Percentiles rank a stretch among this genome's conserved stretches.
Conservation (phyloP, 306 rosid genomes). For the Benincasa hispida region DNA sequence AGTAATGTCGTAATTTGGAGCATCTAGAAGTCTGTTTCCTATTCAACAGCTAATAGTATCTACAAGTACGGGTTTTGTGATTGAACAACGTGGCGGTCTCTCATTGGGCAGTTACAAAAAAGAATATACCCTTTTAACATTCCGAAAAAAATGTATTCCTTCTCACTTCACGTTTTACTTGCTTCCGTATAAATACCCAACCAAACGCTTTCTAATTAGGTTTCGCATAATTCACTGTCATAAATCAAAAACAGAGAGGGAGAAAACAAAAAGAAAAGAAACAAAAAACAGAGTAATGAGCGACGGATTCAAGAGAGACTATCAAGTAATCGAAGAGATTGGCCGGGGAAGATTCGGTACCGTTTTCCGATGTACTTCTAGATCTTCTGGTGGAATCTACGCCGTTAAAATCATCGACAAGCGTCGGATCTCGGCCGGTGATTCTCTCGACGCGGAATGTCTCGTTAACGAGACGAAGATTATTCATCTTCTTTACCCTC, state of each 20-base stretch:
- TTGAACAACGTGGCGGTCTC: neutral
- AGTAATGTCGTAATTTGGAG: neutral
- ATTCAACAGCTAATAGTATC: neutral
- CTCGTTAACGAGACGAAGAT: constrained; percentile 46
- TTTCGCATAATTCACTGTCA: neutral
- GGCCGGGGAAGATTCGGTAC: constrained; percentile 64
- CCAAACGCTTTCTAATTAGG: neutral
- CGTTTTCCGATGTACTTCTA: constrained; percentile 36
- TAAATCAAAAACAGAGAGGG: neutral
- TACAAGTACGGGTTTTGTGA: neutral
- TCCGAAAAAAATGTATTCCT: neutral
- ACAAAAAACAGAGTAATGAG: constrained; percentile 24
- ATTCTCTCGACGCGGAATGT: constrained; percentile 45
- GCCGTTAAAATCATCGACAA: constrained; percentile 59
- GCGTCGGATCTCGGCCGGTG: constrained; percentile 20
- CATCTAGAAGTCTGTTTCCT: neutral
- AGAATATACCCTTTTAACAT: neutral
- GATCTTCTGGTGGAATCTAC: constrained; percentile 10
- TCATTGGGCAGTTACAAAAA: neutral
- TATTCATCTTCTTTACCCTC: constrained; percentile 30
- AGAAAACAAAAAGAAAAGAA: too few relatives aligned
- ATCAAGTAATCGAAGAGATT: constrained; percentile 36
- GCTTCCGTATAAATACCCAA: neutral
- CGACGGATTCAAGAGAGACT: constrained; percentile 28
- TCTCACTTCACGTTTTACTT: neutral